These are phyloP conservation scores for Dalbergia oliveri DNA, from an alignment of 306 rosid genomes.

Conservation along the genomic window DNA sequence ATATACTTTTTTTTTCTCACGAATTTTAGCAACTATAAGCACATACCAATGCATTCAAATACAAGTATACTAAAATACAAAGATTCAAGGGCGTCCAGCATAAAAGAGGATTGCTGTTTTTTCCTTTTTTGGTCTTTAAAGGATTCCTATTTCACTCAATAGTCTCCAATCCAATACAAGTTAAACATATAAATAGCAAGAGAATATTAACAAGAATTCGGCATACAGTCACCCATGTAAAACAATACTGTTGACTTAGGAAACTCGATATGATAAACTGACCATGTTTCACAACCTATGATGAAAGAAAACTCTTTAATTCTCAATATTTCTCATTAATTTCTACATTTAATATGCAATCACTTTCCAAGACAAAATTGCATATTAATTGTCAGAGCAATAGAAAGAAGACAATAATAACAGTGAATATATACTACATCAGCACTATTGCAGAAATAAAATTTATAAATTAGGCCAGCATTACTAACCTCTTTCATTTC, in stretches of 20 bases:
- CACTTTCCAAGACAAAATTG: not conserved
- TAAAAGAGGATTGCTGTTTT: slow-evolving; percentile 16
- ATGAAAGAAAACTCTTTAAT: slow-evolving; percentile 40
- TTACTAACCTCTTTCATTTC: slow-evolving; percentile 80
- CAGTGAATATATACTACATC: too few relatives aligned
- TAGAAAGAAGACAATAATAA: slow-evolving; percentile 22
- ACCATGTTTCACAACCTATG: not conserved
- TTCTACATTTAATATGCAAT: not conserved
- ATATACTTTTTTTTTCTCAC: too few relatives aligned
- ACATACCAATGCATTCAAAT: slow-evolving; percentile 1
- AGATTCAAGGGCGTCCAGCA: not conserved
- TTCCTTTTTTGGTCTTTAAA: too few relatives aligned
- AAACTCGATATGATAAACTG: not conserved
- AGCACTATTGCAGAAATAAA: not conserved
- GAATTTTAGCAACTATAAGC: not conserved
- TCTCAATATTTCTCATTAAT: not conserved
- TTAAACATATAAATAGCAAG: slow-evolving; percentile 2
- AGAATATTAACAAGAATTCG: slow-evolving; percentile 10
- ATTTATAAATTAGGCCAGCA: slow-evolving; percentile 16
- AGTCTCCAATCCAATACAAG: not conserved
- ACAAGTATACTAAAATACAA: slow-evolving; percentile 18
- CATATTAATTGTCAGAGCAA: not conserved
- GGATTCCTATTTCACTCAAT: not conserved
- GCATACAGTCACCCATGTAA: not conserved
- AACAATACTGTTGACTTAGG: not conserved